phyloP scores from a whole-genome alignment of 495 filamentous ascomycete species.

The Lindgomyces ingoldianus region DNA sequence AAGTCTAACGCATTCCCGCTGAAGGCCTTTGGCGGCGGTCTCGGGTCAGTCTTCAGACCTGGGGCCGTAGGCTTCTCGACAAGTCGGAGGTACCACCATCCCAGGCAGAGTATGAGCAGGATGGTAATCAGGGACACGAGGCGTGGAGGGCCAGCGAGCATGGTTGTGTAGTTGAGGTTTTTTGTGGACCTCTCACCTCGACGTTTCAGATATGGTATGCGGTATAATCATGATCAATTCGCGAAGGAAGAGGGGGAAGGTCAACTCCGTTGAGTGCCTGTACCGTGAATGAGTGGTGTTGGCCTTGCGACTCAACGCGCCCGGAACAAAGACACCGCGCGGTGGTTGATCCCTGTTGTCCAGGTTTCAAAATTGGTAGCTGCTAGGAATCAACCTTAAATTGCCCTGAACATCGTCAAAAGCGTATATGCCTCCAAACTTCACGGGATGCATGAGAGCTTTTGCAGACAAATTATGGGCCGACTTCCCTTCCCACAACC shows the following conservation, averaged over 20 bases:
- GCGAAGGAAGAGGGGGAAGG: neutral
- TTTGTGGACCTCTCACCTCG: conserved; percentile 3
- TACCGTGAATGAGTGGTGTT: neutral
- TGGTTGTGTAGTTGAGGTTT: conserved; percentile 9
- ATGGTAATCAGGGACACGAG: conserved; percentile 22
- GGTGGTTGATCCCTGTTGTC: neutral
- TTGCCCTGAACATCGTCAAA: no score
- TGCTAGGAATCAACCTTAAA: no score
- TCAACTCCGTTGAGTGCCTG: neutral
- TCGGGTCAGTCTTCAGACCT: conserved; percentile 9
- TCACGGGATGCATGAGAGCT: no score
- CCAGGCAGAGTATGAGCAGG: conserved; percentile 21
- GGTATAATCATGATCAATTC: conserved; percentile 6
- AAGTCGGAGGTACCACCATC: conserved; percentile 27
- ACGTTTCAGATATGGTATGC: neutral
- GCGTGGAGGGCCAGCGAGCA: conserved; percentile 35
- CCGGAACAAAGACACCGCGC: no score
- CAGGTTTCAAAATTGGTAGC: neutral
- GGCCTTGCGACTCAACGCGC: neutral
- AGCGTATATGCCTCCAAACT: no score
- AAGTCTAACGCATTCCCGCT: conserved; percentile 32
- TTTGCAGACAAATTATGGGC: no score
- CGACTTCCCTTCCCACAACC: no score
- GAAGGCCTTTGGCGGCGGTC: conserved; percentile 1
- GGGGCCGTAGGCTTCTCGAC: neutral